Conservation (phyloP, 371 early-diverging fungal genomes). For the Lichtheimia corymbifera region DNA sequence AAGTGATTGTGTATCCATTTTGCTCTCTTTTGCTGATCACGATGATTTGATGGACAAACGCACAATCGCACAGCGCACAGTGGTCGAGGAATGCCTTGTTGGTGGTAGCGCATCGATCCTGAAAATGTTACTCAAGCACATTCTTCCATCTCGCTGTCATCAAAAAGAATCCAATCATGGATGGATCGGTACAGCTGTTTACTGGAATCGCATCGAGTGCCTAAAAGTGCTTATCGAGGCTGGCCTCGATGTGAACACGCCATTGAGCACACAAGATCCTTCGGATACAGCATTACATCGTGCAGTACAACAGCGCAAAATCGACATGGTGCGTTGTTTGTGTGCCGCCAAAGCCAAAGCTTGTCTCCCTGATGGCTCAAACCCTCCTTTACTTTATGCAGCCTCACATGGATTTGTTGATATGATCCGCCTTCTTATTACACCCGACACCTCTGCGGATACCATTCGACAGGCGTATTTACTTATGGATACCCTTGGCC, state of each 20-base stretch:
- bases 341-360: conserved; percentile 26
- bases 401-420: conserved; percentile 46
- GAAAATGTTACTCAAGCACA: conserved; percentile 18
- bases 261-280: conserved; percentile 5
- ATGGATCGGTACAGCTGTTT: conserved; percentile 11
- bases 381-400: conserved; percentile 42
- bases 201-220: conserved; percentile 36
- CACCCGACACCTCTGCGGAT: conserved; percentile 30
- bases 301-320: conserved; percentile 49
- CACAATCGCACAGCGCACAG: conserved; percentile 11
- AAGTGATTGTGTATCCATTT: conserved; percentile 17
- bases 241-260: conserved; percentile 20
- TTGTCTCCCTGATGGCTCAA: conserved; percentile 28
- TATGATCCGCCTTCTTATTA: conserved; percentile 36
- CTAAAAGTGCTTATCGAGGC: conserved; percentile 25
- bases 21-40: conserved; percentile 14
- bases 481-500: conserved; percentile 8
- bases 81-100: conserved; percentile 31
- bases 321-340: conserved; percentile 41
- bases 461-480: conserved; percentile 12
- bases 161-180: background rate
- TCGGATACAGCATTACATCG: conserved; percentile 24
- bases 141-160: background rate
- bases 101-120: conserved; percentile 26
- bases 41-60: conserved; percentile 12